Evolutionary conservation across 2,329 filamentous ascomycete species (phyloP).

Genomic region (Claviceps arundinis): DNA sequence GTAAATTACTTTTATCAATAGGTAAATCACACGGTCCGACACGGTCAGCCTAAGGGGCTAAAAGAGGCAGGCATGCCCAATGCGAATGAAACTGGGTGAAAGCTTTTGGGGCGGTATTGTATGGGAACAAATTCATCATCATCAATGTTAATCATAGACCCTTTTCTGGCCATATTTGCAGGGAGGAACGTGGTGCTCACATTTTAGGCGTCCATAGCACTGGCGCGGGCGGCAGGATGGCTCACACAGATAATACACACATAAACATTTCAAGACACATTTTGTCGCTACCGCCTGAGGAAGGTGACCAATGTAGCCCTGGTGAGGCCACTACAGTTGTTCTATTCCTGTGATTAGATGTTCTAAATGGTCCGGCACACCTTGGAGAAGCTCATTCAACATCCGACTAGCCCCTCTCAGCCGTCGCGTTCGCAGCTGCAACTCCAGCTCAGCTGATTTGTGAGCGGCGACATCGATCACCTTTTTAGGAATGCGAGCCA

Average conservation of each 20-base stretch:
- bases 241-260: slow-evolving; percentile 1
- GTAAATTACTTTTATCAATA: slow-evolving; percentile 2
- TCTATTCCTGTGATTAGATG: slow-evolving; percentile 43
- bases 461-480: slow-evolving; percentile 68
- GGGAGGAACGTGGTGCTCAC: background rate
- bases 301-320: background rate
- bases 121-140: background rate
- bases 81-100: background rate
- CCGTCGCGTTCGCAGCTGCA: slow-evolving; percentile 50
- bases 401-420: slow-evolving; percentile 36
- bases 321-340: slow-evolving; percentile 36
- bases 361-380: slow-evolving; percentile 30
- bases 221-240: background rate
- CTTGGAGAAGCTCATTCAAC: slow-evolving; percentile 27
- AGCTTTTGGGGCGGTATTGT: background rate
- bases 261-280: background rate
- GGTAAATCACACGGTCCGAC: background rate
- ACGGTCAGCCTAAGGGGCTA: background rate
- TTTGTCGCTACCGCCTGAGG: background rate
- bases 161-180: background rate
- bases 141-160: background rate
- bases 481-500: slow-evolving; percentile 66
- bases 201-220: background rate
- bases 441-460: slow-evolving; percentile 72
- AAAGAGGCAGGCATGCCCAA: background rate